Evolutionary conservation across 306 rosid species (phyloP), one percentile per base, ranked within the genome.

Genomic region (Delonix regia): DNA sequence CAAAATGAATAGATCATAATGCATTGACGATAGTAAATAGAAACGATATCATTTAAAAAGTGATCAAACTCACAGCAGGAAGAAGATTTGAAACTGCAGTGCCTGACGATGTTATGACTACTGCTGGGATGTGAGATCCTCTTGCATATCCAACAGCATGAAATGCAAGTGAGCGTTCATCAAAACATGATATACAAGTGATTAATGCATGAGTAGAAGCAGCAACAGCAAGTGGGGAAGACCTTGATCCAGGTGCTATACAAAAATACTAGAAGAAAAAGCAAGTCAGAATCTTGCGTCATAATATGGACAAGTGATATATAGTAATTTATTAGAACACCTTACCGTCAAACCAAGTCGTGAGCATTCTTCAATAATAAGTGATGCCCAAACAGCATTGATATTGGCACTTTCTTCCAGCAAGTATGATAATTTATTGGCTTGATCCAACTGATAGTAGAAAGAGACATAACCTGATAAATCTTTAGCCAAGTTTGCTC

Each of bases 211-310:
- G 97, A 74, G 85, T 87, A 62, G 99, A 86, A 81, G 99, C 99
- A 80, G 99, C 99, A 82, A 95, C 83, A 81, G 99, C 97, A 82
- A 95, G 99, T 57, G 98, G 99, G 79, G 97, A 90, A 79, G 99
- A 95, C 79, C 99, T 93, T 61, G 99, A 95, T 73, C 99, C 99
- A 53, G 99, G 99, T 69, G 99, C 97, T 83, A 95, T 71, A 86
- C 97, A 95, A 85, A 95, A 92, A 87, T 95, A 95, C 99, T 95
- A 81, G 73, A 88, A 85, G 45, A 73, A 86, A 85, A 69, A 83
- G 79, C 59, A 73, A 76, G 86, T 88, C 77, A 91, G 86, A 85
- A 62, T 42, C 51, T 41, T 78, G 75, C 68, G 51, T 66, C 64
- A 73, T 42, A 61, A 69, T 15, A 53, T n/a, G 61, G 67, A 71